Conservation (phyloP, 768 basidiomycete genomes). For the Trametes cingulata region DNA sequence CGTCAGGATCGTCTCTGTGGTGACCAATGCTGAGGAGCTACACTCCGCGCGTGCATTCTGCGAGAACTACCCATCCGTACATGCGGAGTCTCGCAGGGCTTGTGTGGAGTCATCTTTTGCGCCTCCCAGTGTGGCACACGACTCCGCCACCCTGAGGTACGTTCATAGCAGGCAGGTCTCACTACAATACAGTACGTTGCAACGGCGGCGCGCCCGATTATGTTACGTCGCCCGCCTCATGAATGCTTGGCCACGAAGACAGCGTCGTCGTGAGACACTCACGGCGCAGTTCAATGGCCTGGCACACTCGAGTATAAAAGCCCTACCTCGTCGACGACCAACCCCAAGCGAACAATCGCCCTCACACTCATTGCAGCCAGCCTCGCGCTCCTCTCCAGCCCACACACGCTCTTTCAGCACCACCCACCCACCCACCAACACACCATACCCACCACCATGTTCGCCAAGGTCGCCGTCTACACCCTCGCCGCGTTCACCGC, state of each 20-base stretch:
- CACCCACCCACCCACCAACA: not conserved
- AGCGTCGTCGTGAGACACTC: no score
- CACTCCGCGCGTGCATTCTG: no score
- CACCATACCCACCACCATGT: slow-evolving; percentile 6
- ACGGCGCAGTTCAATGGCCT: no score
- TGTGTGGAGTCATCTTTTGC: no score
- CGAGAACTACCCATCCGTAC: no score
- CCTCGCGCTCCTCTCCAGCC: slow-evolving; percentile 7
- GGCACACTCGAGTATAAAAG: not conserved
- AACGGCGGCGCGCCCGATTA: not conserved
- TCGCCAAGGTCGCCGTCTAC: slow-evolving; percentile 16
- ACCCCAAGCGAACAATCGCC: slow-evolving; percentile 12
- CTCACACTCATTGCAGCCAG: slow-evolving; percentile 12
- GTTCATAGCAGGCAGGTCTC: not conserved
- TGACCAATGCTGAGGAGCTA: no score
- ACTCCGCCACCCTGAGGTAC: not conserved
- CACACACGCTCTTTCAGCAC: slow-evolving; percentile 4
- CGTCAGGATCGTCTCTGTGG: no score
- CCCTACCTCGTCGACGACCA: not conserved
- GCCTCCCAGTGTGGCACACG: no score
- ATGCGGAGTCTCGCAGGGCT: no score
- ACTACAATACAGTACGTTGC: not conserved
- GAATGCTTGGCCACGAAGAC: slow-evolving; percentile 1
- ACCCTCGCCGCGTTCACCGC: slow-evolving; percentile 13
- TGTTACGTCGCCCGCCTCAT: not conserved